Evolutionary conservation across 2,329 filamentous ascomycete species (phyloP).

Genomic region (Rhinocladiella similis): DNA sequence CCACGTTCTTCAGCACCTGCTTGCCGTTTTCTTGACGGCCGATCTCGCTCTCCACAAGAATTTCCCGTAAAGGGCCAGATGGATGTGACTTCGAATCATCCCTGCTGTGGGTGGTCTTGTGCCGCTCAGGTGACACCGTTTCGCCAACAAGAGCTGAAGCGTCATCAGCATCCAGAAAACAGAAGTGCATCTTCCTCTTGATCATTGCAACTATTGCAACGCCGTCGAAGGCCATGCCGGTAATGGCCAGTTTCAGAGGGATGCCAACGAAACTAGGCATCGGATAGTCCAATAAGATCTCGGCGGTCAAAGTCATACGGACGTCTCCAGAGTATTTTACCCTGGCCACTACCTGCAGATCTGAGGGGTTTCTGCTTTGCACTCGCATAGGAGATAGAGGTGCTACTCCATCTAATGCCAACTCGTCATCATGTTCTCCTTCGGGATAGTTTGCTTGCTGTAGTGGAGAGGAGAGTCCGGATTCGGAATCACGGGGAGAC

Average conservation of each 20-base stretch:
- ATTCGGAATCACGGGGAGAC: constrained; percentile 24
- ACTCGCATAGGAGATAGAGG: constrained; percentile 52
- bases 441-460: constrained; percentile 8
- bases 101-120: constrained; percentile 20
- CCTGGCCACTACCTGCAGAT: constrained; percentile 89
- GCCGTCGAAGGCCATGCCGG: constrained; percentile 90
- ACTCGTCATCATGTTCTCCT: constrained; percentile 14
- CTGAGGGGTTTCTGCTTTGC: constrained; percentile 75
- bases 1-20: constrained; percentile 96
- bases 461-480: constrained; percentile 22
- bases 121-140: constrained; percentile 31
- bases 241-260: constrained; percentile 91
- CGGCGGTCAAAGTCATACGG: constrained; percentile 83
- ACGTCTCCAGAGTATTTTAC: constrained; percentile 88
- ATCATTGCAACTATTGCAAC: constrained; percentile 92
- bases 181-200: constrained; percentile 84
- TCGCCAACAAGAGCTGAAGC: constrained; percentile 71
- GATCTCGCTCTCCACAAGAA: constrained; percentile 96
- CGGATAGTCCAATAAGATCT: constrained; percentile 94
- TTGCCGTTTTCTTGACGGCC: constrained; percentile 87
- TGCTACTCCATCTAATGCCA: constrained; percentile 20
- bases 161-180: constrained; percentile 90
- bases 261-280: constrained; percentile 98
- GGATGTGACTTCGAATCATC: constrained; percentile 39
- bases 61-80: constrained; percentile 82